A percentile compares a stretch with the other conserved stretches of the same genome.
Evolutionary conservation across 225 moss, liverwort and hornwort species (phyloP).

Genomic region (Physcomitrellopsis africana): DNA sequence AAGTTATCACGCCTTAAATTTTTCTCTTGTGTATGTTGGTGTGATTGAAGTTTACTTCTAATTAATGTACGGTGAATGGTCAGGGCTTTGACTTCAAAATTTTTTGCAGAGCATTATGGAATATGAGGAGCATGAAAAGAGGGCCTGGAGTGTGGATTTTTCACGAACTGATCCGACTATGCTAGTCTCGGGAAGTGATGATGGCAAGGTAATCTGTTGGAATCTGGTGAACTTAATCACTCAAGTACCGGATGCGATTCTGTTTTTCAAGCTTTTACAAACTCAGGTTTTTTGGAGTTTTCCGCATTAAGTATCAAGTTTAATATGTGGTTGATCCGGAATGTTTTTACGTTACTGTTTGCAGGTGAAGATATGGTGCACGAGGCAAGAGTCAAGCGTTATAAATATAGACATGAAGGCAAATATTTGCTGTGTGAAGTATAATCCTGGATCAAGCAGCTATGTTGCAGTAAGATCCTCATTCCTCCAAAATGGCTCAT

Average conservation of each 20-base stretch:
- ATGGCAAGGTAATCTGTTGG: conserved; percentile 72
- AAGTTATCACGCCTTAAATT: not conserved
- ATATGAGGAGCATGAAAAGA: conserved; percentile 99
- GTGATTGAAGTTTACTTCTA: conserved; percentile 11
- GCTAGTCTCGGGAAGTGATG: conserved; percentile 98
- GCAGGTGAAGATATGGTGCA: conserved; percentile 98
- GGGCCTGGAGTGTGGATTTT: conserved; percentile 99
- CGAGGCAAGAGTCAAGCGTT: conserved; percentile 90
- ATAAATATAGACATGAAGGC: conserved; percentile 96
- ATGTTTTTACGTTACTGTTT: conserved; percentile 16
- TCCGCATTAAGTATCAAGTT: not conserved
- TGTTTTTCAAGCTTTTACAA: not conserved
- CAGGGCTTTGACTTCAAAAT: conserved; percentile 12
- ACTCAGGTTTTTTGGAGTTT: not conserved
- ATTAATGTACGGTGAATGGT: conserved; percentile 18
- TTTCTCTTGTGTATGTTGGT: not conserved
- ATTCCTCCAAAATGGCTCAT: not conserved
- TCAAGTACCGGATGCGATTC: not conserved
- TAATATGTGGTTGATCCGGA: not conserved
- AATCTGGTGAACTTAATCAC: not conserved
- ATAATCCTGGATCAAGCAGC: conserved; percentile 89
- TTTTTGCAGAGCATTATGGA: conserved; percentile 80
- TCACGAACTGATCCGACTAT: conserved; percentile 84
- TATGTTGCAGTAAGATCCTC: conserved; percentile 76
- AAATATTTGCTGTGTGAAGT: conserved; percentile 98